Evolutionary conservation across 495 filamentous ascomycete species (phyloP).

Genomic region (Aspergillus heteromorphus): DNA sequence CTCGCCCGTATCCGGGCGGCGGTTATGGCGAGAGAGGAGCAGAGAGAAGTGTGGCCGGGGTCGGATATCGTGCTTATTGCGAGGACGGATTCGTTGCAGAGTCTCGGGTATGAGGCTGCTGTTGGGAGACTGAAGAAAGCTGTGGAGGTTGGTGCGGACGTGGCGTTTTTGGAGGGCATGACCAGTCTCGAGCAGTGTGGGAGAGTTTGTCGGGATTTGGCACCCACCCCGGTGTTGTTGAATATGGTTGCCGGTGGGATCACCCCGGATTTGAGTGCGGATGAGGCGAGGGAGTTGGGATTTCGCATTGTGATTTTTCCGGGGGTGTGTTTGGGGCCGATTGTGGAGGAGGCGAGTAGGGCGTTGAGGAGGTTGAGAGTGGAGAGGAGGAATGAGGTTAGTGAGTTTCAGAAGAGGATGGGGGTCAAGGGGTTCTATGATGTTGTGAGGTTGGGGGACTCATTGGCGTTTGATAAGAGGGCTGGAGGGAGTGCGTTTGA

Average conservation of each 20-base stretch:
- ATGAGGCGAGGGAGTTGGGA: constrained; percentile 21
- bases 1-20: constrained; percentile 44
- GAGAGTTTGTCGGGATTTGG: constrained; percentile 16
- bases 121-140: constrained; percentile 43
- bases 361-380: not conserved
- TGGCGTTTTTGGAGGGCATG: constrained; percentile 39
- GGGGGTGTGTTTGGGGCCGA: not conserved
- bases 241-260: constrained; percentile 24
- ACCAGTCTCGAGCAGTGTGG: not conserved
- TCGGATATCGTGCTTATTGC: constrained; percentile 57
- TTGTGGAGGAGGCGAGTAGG: not conserved
- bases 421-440: not conserved
- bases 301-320: constrained; percentile 24
- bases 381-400: not conserved
- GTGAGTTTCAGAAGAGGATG: not conserved
- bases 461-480: not conserved
- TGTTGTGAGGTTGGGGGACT: not conserved
- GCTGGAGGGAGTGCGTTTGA: not conserved
- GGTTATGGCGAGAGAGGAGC: constrained; percentile 25
- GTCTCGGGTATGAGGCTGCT: constrained; percentile 49
- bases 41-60: constrained; percentile 15
- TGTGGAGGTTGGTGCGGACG: constrained; percentile 47
- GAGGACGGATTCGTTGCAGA: constrained; percentile 54
- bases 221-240: constrained; percentile 22
- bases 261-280: constrained; percentile 14